Conservation (phyloP, 2,329 filamentous ascomycete genomes). For the Botrytis pseudocinerea region DNA sequence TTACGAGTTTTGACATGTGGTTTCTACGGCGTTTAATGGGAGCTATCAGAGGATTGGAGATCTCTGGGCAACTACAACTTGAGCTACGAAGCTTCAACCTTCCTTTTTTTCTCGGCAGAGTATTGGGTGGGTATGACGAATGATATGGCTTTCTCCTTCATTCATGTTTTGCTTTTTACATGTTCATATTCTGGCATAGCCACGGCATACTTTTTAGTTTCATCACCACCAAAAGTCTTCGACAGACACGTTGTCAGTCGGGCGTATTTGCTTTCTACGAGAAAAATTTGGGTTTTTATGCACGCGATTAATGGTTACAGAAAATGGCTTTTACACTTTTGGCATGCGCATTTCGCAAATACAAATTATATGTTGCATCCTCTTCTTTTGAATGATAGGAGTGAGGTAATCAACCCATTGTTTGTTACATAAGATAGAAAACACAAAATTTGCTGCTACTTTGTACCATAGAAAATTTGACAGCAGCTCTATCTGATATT, state of each 20-base stretch:
- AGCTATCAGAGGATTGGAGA: constrained; percentile 40
- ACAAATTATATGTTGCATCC: constrained; percentile 1
- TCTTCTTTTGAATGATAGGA: constrained; percentile 13
- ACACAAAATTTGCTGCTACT: constrained; percentile 15
- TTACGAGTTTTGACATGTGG: constrained; percentile 37
- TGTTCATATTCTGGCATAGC: constrained; percentile 38
- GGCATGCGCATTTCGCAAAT: constrained; percentile 9
- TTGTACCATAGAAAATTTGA: constrained; percentile 26
- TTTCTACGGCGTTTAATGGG: constrained; percentile 39
- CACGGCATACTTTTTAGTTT: constrained; percentile 26
- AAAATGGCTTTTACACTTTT: constrained; percentile 27
- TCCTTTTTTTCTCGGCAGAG: constrained; percentile 14
- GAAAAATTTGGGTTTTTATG: constrained; percentile 26
- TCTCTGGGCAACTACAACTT: constrained; percentile 28
- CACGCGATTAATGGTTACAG: constrained; percentile 32
- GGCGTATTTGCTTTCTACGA: constrained; percentile 31
- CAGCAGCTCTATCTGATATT: constrained; percentile 10
- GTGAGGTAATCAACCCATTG: not conserved
- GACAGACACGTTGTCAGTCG: constrained; percentile 26
- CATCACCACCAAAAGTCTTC: constrained; percentile 30
- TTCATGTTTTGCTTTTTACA: constrained; percentile 35
- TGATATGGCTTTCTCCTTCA: constrained; percentile 30
- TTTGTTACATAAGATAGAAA: constrained; percentile 19
- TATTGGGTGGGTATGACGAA: constrained; percentile 6
- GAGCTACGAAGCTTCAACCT: constrained; percentile 10